These are phyloP conservation scores for Sporothrix pseudoabietina DNA, from an alignment of 2,329 filamentous ascomycete species.

Conservation along the genomic window DNA sequence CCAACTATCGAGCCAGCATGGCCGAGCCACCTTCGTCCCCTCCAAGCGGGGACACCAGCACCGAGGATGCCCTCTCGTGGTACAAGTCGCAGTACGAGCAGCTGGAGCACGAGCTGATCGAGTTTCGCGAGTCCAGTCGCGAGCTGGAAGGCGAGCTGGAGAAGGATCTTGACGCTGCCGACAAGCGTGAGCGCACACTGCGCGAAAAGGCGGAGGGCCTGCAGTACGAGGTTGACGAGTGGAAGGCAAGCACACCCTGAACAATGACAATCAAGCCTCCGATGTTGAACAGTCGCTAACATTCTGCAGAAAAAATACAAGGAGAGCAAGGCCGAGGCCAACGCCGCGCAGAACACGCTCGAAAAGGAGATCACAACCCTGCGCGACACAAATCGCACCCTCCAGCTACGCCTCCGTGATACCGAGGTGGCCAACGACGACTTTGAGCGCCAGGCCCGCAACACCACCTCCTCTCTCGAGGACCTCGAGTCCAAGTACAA, in stretches of 20 bases:
- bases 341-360: conserved; percentile 76
- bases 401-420: conserved; percentile 84
- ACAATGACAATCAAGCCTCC: background rate
- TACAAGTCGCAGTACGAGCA: conserved; percentile 97
- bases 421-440: conserved; percentile 99
- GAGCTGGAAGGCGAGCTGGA: conserved; percentile 94
- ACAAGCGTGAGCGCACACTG: conserved; percentile 84
- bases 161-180: conserved; percentile 91
- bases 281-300: conserved; percentile 26
- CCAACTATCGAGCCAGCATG: conserved; percentile 45
- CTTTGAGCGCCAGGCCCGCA: conserved; percentile 92
- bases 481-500: conserved; percentile 98
- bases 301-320: conserved; percentile 81
- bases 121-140: conserved; percentile 91
- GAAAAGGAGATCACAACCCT: conserved; percentile 96
- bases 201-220: conserved; percentile 85
- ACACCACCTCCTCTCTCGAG: conserved; percentile 93
- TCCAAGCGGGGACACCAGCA: conserved; percentile 55
- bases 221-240: conserved; percentile 91
- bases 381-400: conserved; percentile 77
- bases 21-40: conserved; percentile 65
- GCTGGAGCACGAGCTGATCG: conserved; percentile 84
- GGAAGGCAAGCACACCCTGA: conserved; percentile 75
- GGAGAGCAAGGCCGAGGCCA: conserved; percentile 87
- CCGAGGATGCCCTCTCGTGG: conserved; percentile 81